A percentile compares a stretch with the other conserved stretches of the same genome.
Evolutionary conservation across 129 eudicot genomes (phyloP).

Genomic region (Centaurea solstitialis): DNA sequence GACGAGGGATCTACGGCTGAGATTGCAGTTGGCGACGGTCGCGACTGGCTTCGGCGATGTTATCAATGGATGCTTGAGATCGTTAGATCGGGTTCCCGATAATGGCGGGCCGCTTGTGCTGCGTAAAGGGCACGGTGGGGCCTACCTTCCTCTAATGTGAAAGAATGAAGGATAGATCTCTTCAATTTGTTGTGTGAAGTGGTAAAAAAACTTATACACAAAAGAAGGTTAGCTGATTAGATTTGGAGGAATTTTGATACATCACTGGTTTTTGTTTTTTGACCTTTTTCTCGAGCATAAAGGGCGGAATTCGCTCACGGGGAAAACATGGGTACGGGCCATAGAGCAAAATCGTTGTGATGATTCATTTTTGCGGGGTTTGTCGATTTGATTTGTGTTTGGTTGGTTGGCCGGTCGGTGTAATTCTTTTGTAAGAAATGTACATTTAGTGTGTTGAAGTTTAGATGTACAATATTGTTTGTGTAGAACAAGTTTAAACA

Average conservation of each 20-base stretch:
- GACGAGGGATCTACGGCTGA: slow-evolving; percentile 78
- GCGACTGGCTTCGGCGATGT: slow-evolving; percentile 89
- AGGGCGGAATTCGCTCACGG: slow-evolving; percentile 7
- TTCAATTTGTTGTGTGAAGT: background rate
- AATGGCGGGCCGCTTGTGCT: slow-evolving; percentile 90
- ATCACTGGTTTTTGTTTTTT: slow-evolving; percentile 19
- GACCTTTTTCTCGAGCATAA: background rate
- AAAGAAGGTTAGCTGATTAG: slow-evolving; percentile 7
- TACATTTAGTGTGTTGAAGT: slow-evolving; percentile 16
- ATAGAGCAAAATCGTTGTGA: slow-evolving; percentile 22
- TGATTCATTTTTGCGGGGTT: slow-evolving; percentile 13
- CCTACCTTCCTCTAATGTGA: slow-evolving; percentile 92
- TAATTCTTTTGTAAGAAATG: slow-evolving; percentile 26
- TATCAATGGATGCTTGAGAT: slow-evolving; percentile 57
- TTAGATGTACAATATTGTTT: slow-evolving; percentile 15
- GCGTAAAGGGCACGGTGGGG: slow-evolving; percentile 99
- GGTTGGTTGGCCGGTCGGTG: background rate
- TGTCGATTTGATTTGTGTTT: slow-evolving; percentile 13
- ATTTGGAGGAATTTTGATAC: background rate
- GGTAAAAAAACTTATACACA: background rate
- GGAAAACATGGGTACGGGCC: slow-evolving; percentile 14
- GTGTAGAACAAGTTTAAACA: background rate
- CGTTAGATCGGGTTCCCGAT: slow-evolving; percentile 86
- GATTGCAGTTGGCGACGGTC: slow-evolving; percentile 65
- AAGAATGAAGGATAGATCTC: background rate